phyloP scores from a whole-genome alignment of 176 grass and related monocot genomes.

The Carex kokanica region DNA sequence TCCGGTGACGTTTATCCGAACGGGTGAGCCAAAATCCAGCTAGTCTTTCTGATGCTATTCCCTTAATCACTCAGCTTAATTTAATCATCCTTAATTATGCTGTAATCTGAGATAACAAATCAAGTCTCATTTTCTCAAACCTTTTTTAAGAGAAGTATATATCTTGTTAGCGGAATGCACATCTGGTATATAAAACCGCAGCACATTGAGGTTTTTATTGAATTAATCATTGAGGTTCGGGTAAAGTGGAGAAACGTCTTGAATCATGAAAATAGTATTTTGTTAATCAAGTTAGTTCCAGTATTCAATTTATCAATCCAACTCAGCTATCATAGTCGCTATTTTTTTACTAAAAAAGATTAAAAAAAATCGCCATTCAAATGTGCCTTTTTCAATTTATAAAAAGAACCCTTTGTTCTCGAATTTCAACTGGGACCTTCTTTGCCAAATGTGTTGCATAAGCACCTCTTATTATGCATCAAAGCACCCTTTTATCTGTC shows the following conservation, averaged over 20 bases:
- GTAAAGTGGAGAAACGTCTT: not conserved
- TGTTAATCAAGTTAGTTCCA: not conserved
- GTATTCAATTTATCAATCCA: not conserved
- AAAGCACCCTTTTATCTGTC: not conserved
- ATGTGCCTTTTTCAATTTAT: not conserved
- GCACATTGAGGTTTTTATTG: not conserved
- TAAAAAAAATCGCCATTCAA: not conserved
- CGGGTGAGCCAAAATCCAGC: constrained; percentile 33
- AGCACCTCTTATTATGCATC: not conserved
- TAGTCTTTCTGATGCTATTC: not conserved
- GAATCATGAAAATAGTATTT: not conserved
- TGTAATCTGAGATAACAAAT: not conserved
- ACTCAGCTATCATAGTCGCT: not conserved
- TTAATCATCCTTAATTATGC: not conserved
- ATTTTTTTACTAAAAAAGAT: not conserved
- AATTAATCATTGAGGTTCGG: not conserved
- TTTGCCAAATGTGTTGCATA: not conserved
- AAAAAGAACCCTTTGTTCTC: not conserved
- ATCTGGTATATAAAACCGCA: not conserved
- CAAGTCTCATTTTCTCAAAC: not conserved
- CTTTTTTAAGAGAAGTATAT: not conserved
- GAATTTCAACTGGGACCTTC: not conserved
- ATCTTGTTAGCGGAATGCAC: not conserved
- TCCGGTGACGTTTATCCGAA: constrained; percentile 65
- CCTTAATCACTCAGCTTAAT: not conserved